These are phyloP conservation scores for Pueraria montana DNA, from an alignment of 306 rosid species.

Conservation along the genomic window DNA sequence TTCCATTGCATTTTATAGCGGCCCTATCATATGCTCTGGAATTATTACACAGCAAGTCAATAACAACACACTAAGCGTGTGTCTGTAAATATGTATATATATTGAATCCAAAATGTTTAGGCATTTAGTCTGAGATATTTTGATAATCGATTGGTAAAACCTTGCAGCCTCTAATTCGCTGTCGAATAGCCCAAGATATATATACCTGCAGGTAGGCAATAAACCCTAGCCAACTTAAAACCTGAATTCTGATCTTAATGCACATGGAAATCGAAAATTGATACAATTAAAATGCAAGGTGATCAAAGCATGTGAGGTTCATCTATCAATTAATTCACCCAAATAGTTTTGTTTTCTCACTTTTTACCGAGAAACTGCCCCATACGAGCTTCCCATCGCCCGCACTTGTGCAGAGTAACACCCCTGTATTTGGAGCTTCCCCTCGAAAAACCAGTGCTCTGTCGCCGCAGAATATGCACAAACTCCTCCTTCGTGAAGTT, in stretches of 20 bases:
- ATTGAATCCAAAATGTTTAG: conserved; percentile 29
- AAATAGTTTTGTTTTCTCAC: conserved; percentile 53
- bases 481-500: conserved; percentile 86
- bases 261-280: background rate
- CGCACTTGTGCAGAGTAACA: conserved; percentile 94
- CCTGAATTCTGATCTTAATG: conserved; percentile 35
- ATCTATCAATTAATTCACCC: conserved; percentile 27
- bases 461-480: conserved; percentile 91
- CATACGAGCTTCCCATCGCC: conserved; percentile 99
- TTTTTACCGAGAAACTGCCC: conserved; percentile 96
- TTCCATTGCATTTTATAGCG: conserved; percentile 86
- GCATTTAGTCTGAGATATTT: conserved; percentile 34
- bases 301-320: conserved; percentile 5
- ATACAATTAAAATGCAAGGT: background rate
- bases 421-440: conserved; percentile 96
- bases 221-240: conserved; percentile 50
- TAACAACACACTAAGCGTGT: conserved; percentile 20
- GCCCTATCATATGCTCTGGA: conserved; percentile 95
- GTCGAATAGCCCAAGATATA: conserved; percentile 94
- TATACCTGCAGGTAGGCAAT: conserved; percentile 80
- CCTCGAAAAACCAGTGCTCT: conserved; percentile 92
- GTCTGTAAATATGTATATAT: background rate
- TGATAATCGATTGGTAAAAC: conserved; percentile 54
- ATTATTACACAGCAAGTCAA: conserved; percentile 43
- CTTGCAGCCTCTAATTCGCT: conserved; percentile 98